Conservation (phyloP, 2,329 filamentous ascomycete species). For the Grosmannia serpens region DNA sequence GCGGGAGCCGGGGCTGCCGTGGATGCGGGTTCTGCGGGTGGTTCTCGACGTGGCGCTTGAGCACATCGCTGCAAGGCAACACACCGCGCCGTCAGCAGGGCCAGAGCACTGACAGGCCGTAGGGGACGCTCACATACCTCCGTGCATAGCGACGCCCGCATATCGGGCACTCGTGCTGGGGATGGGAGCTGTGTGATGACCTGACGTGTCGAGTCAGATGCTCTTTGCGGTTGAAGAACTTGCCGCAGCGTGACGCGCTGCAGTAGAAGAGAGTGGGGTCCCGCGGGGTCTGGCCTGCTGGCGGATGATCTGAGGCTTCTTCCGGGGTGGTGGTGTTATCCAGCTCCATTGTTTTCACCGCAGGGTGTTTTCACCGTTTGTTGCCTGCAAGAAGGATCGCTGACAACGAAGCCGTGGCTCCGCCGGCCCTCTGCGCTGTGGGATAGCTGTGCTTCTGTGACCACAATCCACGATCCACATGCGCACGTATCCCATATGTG, state of each 20-base stretch:
- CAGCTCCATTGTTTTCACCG: not conserved
- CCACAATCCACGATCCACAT: not conserved
- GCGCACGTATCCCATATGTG: not conserved
- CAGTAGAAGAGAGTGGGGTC: slow-evolving; percentile 3
- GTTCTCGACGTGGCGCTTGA: slow-evolving; percentile 4
- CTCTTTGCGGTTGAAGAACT: slow-evolving; percentile 5
- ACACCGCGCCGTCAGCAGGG: too few species aligned
- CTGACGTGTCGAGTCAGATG: slow-evolving; percentile 3
- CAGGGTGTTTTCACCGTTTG: not conserved
- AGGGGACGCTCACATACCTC: not conserved
- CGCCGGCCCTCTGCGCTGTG: not conserved
- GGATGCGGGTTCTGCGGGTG: slow-evolving; percentile 2
- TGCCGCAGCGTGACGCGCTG: slow-evolving; percentile 1
- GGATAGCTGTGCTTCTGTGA: not conserved
- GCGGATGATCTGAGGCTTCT: not conserved
- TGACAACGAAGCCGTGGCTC: not conserved
- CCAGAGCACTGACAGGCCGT: not conserved
- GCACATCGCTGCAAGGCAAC: not conserved
- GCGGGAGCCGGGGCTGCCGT: not conserved
- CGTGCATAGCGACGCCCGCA: slow-evolving; percentile 3
- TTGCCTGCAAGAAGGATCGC: not conserved
- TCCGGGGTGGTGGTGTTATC: not conserved
- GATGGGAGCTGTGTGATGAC: slow-evolving; percentile 2
- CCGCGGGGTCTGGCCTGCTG: not conserved
- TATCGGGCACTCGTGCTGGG: slow-evolving; percentile 1